Percentiles rank a stretch among this genome's conserved stretches.
phyloP scores from a whole-genome alignment of 352 stramenopile genomes.

The Pythium oligandrum region DNA sequence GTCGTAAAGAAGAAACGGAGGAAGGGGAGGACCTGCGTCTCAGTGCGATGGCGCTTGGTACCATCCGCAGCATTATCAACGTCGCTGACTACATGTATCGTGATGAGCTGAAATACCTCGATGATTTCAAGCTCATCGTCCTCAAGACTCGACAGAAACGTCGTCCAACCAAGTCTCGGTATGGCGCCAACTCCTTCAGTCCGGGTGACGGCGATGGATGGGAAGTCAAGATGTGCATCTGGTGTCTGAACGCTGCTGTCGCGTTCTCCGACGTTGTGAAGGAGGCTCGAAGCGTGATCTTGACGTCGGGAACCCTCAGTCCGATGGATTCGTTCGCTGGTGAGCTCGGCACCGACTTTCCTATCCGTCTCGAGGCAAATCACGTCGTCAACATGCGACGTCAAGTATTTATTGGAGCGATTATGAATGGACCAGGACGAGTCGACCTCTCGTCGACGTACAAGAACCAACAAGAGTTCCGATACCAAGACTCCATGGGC shows the following conservation, averaged over 20 bases:
- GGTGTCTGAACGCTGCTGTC: conserved; percentile 81
- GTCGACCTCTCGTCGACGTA: conserved; percentile 77
- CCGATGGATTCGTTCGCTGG: conserved; percentile 87
- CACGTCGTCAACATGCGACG: conserved; percentile 87
- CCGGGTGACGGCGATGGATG: conserved; percentile 12
- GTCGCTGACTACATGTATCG: conserved; percentile 81
- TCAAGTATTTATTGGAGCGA: conserved; percentile 71
- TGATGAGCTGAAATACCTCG: conserved; percentile 70
- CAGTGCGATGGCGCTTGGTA: conserved; percentile 46
- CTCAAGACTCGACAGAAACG: conserved; percentile 24
- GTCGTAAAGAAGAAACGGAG: conserved; percentile 11
- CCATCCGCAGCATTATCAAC: conserved; percentile 53
- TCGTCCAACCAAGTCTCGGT: not conserved
- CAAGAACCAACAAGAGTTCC: conserved; percentile 74
- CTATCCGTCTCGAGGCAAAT: conserved; percentile 78
- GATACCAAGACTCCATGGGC: conserved; percentile 81
- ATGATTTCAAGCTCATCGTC: conserved; percentile 78
- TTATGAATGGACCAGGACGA: conserved; percentile 61
- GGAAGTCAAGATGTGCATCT: conserved; percentile 82
- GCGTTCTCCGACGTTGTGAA: conserved; percentile 75
- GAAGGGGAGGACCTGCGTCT: conserved; percentile 24
- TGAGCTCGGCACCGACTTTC: conserved; percentile 75
- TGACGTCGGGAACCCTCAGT: conserved; percentile 81
- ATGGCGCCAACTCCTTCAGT: not conserved
- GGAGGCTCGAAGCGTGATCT: conserved; percentile 64